These are phyloP conservation scores for Ilex paraguariensis DNA, from an alignment of 305 asterid species.

Conservation along the genomic window DNA sequence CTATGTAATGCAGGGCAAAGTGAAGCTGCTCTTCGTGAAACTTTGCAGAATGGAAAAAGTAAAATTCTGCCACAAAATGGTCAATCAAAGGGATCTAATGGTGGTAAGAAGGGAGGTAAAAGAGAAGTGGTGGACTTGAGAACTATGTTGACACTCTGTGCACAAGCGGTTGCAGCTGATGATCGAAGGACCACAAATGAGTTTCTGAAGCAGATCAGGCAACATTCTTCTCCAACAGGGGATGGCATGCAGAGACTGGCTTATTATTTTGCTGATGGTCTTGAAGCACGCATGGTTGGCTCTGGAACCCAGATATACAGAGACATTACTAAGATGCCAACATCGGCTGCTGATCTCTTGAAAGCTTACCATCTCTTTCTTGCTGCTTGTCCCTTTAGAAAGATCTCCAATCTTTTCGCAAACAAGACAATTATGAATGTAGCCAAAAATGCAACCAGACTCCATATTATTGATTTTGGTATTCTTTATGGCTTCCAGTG, in stretches of 20 bases:
- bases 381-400: slow-evolving; percentile 32
- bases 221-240: slow-evolving; percentile 32
- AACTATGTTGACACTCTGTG: slow-evolving; percentile 25
- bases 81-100: slow-evolving; percentile 7
- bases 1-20: slow-evolving; percentile 69
- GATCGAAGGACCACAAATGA: slow-evolving; percentile 19
- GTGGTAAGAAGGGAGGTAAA: slow-evolving; percentile 16
- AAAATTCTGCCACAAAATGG: slow-evolving; percentile 6
- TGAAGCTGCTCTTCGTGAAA: slow-evolving; percentile 38
- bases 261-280: slow-evolving; percentile 28
- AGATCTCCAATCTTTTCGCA: slow-evolving; percentile 26
- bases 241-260: slow-evolving; percentile 37
- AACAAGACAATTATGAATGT: slow-evolving; percentile 22
- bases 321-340: slow-evolving; percentile 18
- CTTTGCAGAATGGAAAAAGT: slow-evolving; percentile 2
- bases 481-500: slow-evolving; percentile 39
- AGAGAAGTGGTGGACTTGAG: slow-evolving; percentile 29
- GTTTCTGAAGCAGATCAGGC: slow-evolving; percentile 33
- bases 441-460: slow-evolving; percentile 21
- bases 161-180: slow-evolving; percentile 31
- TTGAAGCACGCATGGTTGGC: slow-evolving; percentile 39
- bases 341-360: slow-evolving; percentile 29
- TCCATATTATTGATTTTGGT: slow-evolving; percentile 38
- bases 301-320: slow-evolving; percentile 22
- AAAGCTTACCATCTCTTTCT: slow-evolving; percentile 27